Evolutionary conservation across 2,329 filamentous ascomycete species (phyloP).

Genomic region (Colletotrichum aenigma): DNA sequence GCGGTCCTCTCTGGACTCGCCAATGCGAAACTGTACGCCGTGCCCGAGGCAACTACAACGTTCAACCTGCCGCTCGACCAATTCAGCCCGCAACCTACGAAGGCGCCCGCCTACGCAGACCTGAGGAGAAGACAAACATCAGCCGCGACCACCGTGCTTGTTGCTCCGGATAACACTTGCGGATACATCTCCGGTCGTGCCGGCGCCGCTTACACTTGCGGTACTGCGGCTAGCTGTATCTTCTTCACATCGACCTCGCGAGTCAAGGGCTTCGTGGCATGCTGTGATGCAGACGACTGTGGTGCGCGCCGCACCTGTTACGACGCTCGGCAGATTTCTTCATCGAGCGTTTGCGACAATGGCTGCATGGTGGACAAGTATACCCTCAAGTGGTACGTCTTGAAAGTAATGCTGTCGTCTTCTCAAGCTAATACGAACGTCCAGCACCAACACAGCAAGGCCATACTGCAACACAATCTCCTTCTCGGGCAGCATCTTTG

Average conservation of each 20-base stretch:
- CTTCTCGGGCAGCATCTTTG: conserved; percentile 43
- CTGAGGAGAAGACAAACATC: conserved; percentile 33
- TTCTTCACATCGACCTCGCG: conserved; percentile 36
- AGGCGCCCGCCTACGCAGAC: conserved; percentile 38
- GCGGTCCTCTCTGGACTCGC: conserved; percentile 34
- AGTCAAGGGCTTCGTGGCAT: conserved; percentile 43
- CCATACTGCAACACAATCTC: conserved; percentile 52
- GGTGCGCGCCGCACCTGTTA: conserved; percentile 41
- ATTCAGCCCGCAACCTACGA: conserved; percentile 44
- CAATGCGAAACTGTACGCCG: conserved; percentile 37
- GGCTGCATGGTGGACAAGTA: conserved; percentile 43
- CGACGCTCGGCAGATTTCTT: conserved; percentile 38
- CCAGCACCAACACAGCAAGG: conserved; percentile 36
- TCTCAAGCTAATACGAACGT: conserved; percentile 21
- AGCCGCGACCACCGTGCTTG: conserved; percentile 39
- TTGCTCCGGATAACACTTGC: conserved; percentile 55
- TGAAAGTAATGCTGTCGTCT: not conserved
- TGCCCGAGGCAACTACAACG: conserved; percentile 37
- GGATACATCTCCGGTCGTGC: conserved; percentile 49
- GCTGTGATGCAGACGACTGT: conserved; percentile 41
- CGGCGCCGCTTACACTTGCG: conserved; percentile 45
- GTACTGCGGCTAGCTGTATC: conserved; percentile 37
- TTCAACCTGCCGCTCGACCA: conserved; percentile 37
- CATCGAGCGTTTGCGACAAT: conserved; percentile 41
- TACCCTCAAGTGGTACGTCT: conserved; percentile 51